Conservation (phyloP, 306 rosid species). For the Quercus rubra region DNA sequence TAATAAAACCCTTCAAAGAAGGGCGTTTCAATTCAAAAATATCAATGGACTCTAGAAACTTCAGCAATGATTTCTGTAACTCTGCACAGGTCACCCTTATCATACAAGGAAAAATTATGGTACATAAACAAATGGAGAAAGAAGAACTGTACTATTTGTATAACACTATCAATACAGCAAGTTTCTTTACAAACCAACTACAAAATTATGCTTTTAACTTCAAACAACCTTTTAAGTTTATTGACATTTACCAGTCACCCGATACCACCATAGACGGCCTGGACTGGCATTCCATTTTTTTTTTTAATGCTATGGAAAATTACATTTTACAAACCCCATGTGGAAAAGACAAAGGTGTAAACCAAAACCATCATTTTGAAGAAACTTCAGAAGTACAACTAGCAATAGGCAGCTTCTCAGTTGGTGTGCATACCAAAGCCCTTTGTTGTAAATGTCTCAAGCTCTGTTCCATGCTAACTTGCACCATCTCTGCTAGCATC, state of each 20-base stretch:
- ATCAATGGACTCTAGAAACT: too few relatives aligned
- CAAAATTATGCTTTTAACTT: constrained; percentile 31
- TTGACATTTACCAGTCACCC: constrained; percentile 90
- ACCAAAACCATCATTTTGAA: constrained; percentile 50
- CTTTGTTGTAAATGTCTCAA: constrained; percentile 88
- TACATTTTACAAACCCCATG: constrained; percentile 44
- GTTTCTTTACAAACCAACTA: constrained; percentile 51
- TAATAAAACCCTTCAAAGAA: too few relatives aligned
- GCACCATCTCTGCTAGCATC: constrained; percentile 98
- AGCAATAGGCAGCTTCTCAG: constrained; percentile 61
- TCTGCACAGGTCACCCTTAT: background rate
- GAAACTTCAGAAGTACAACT: constrained; percentile 76
- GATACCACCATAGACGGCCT: constrained; percentile 64
- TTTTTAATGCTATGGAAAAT: constrained; percentile 20
- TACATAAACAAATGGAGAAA: constrained; percentile 1
- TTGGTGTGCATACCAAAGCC: constrained; percentile 89
- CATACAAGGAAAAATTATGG: background rate
- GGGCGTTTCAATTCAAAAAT: too few relatives aligned
- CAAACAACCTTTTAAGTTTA: constrained; percentile 37
- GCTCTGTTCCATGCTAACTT: constrained; percentile 99
- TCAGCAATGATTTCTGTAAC: background rate
- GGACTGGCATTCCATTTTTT: constrained; percentile 71
- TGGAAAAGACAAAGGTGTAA: constrained; percentile 12
- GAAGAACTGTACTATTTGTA: constrained; percentile 25
- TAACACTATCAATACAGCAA: constrained; percentile 37